Evolutionary conservation across 441 rosid species (phyloP), one percentile per base, ranked within the genome.

Genomic region (Populus tomentosa): DNA sequence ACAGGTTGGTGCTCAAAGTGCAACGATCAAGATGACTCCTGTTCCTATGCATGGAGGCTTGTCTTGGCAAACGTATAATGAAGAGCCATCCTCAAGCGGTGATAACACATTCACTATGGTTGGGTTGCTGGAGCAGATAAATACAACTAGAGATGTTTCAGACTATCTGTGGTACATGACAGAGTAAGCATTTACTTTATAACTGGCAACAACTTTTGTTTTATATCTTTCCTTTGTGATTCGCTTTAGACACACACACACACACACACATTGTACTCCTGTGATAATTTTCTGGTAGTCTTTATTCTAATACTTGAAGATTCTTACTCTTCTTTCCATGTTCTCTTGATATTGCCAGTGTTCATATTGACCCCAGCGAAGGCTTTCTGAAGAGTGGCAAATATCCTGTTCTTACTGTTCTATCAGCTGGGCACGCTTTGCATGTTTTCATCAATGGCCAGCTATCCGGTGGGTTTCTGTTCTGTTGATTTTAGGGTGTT

Each of bases 91-190:
- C 46, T 82, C 90, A 26, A 89, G 86, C 50, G 77, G 81, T 73
- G 99, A 90, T 70, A 86, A 83, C 77, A 85, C 91, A 13, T 94
- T 96, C 87, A 87, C 91, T 33, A 82, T 80, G 89, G 88, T 77
- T 0, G 97, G 99, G 67, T 90, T 96, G 88, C 78, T 92, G 84
- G 99, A 94, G 84, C 99, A 96, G 90, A 87, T 96, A 77, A 96
- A 92, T 82, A 88, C 94, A 65, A 96, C 99, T 32, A 86, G 98
- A 83, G 99, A 96, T 85, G 79, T 59, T 67, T 83, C 97, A 1
- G 99, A 96, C 77, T 96, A 96, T 80, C 81, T 96, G 88, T 96
- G 99, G 99, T 96, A 92, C 89, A 86, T 85, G 82, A 96, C 99
- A 78, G 97, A 92, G 99, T 96, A 80, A 90, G 99, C 90, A 78